phyloP scores from a whole-genome alignment of 176 grass and related monocot genomes.

The Cenchrus purpureus region DNA sequence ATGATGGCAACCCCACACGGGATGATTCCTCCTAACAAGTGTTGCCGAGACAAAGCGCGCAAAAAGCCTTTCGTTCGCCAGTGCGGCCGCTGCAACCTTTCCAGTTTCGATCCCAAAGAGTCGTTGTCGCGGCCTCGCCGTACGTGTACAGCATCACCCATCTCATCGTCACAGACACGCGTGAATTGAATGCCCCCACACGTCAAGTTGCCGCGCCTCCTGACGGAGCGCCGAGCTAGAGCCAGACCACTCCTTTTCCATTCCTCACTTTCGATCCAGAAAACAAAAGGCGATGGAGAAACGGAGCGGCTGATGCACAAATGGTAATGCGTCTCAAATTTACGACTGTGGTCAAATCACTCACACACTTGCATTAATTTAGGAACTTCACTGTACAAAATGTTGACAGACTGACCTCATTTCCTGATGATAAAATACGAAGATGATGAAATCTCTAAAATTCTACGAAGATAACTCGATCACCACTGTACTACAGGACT shows the following conservation, averaged over 20 bases:
- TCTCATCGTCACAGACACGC: background rate
- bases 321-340: no score
- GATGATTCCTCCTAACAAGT: no score
- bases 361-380: background rate
- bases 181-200: slow-evolving; percentile 12
- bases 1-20: background rate
- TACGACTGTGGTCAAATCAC: slow-evolving; percentile 4
- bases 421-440: background rate
- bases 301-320: no score
- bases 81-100: background rate
- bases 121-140: background rate
- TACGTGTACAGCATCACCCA: background rate
- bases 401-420: background rate
- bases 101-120: background rate
- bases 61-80: no score
- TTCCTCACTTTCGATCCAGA: no score
- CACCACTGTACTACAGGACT: no score
- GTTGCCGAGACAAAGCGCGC: no score
- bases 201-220: slow-evolving; percentile 27
- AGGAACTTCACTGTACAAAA: background rate
- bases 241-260: background rate
- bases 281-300: background rate
- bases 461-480: no score
- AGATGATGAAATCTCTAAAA: background rate
- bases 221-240: background rate